Conservation (phyloP, 2,329 filamentous ascomycete genomes). For the Leptosphaerulina australis region DNA sequence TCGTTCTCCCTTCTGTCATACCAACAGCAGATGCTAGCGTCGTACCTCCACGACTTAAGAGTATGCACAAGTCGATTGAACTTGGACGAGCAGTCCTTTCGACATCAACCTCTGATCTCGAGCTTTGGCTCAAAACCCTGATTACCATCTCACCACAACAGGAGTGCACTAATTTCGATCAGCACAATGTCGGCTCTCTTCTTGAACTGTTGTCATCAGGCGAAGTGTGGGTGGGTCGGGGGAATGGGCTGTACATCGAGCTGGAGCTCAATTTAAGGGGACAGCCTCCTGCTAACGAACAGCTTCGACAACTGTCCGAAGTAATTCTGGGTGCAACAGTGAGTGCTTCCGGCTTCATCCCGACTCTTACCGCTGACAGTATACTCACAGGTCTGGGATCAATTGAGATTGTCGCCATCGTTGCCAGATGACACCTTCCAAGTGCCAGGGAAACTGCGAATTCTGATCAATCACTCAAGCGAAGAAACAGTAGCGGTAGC, state of each 20-base stretch:
- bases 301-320: slow-evolving; percentile 29
- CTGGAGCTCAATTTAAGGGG: slow-evolving; percentile 34
- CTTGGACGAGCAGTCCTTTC: slow-evolving; percentile 45
- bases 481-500: slow-evolving; percentile 8
- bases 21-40: slow-evolving; percentile 5
- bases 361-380: not conserved
- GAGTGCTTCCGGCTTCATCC: slow-evolving; percentile 9
- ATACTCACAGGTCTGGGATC: slow-evolving; percentile 42
- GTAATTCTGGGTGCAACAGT: slow-evolving; percentile 40
- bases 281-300: slow-evolving; percentile 27
- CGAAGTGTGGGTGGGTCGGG: slow-evolving; percentile 43
- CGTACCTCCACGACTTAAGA: slow-evolving; percentile 6
- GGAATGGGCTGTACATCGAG: slow-evolving; percentile 40
- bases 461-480: not conserved
- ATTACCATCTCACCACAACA: slow-evolving; percentile 44
- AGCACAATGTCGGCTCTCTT: slow-evolving; percentile 21
- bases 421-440: slow-evolving; percentile 5
- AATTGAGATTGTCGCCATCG: slow-evolving; percentile 38
- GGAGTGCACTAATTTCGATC: slow-evolving; percentile 31
- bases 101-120: slow-evolving; percentile 29
- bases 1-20: slow-evolving; percentile 2
- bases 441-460: slow-evolving; percentile 10
- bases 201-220: slow-evolving; percentile 33
- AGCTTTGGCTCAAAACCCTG: slow-evolving; percentile 47
- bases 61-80: slow-evolving; percentile 39